A percentile compares a stretch with the other conserved stretches of the same genome.
These are phyloP conservation scores for Trichosanthes truncata DNA, from an alignment of 306 rosid species.

Conservation along the genomic window DNA sequence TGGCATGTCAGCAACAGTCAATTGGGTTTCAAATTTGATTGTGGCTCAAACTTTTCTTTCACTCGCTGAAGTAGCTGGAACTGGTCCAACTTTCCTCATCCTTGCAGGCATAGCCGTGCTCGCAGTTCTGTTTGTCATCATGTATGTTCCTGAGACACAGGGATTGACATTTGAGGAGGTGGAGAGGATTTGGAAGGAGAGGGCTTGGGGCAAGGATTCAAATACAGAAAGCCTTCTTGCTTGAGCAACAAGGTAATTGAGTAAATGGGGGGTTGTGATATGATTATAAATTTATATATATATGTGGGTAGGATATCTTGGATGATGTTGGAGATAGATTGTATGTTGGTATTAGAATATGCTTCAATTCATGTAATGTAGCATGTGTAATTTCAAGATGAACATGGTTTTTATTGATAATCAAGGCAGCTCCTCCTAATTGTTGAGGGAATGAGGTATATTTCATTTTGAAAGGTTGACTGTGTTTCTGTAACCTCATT, in stretches of 20 bases:
- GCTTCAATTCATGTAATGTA: neutral
- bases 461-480: too few relatives aligned
- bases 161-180: constrained; percentile 92
- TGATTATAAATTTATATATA: neutral
- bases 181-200: constrained; percentile 73
- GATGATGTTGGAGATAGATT: neutral
- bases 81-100: constrained; percentile 70
- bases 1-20: constrained; percentile 91
- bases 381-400: neutral
- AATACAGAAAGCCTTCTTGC: constrained; percentile 44
- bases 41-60: constrained; percentile 72
- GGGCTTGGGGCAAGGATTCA: constrained; percentile 51
- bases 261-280: neutral
- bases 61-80: constrained; percentile 49
- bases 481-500: neutral
- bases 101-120: constrained; percentile 49
- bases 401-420: neutral
- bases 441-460: neutral
- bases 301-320: neutral
- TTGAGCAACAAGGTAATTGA: constrained; percentile 17
- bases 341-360: neutral
- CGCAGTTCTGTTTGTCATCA: constrained; percentile 52
- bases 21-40: constrained; percentile 81
- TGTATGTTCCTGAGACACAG: constrained; percentile 70
- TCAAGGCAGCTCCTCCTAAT: neutral